A percentile compares a stretch with the other conserved stretches of the same genome.
Conservation (phyloP, 306 rosid genomes). For the Vigna mungo region DNA sequence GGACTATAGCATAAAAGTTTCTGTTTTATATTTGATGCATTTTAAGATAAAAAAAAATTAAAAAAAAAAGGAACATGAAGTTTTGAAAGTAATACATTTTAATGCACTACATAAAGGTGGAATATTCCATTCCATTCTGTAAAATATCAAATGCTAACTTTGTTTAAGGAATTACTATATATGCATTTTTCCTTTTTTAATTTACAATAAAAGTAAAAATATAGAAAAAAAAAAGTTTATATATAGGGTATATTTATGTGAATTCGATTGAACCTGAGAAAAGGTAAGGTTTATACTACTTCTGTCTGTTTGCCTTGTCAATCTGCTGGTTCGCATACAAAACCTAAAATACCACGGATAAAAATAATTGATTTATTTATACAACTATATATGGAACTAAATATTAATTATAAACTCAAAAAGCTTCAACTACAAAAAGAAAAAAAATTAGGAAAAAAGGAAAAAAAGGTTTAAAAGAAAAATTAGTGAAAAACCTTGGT, state of each 20-base stretch:
- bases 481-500: constrained; percentile 56
- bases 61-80: not conserved
- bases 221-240: no score
- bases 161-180: not conserved
- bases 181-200: not conserved
- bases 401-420: not conserved
- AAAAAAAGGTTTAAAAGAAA: not conserved
- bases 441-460: not conserved
- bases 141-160: not conserved
- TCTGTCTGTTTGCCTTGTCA: constrained; percentile 36
- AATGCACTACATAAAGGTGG: not conserved
- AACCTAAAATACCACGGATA: constrained; percentile 45
- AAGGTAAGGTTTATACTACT: constrained; percentile 15
- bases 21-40: constrained; percentile 4
- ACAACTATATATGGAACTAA: not conserved
- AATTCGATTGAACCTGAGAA: constrained; percentile 47
- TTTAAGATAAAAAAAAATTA: not conserved
- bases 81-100: not conserved
- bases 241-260: not conserved
- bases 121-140: not conserved
- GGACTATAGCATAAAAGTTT: not conserved
- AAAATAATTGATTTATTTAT: not conserved
- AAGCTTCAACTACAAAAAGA: not conserved
- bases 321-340: constrained; percentile 40
- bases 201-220: not conserved